Conservation (phyloP, 306 rosid genomes). For the Carpinus viminea region DNA sequence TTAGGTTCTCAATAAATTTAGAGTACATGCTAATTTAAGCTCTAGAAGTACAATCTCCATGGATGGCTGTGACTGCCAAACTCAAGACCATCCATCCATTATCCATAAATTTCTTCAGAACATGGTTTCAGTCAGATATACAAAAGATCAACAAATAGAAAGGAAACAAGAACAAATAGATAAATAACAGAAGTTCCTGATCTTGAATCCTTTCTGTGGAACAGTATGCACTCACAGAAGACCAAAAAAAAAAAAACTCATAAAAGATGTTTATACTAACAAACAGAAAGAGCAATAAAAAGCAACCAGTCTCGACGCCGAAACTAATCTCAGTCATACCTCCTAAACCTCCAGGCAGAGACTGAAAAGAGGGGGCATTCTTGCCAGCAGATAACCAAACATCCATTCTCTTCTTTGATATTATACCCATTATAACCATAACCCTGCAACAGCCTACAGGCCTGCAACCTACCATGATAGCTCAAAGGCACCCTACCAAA, state of each 20-base stretch:
- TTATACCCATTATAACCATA: conserved; percentile 51
- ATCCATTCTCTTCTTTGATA: conserved; percentile 50
- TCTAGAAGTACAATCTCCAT: background rate
- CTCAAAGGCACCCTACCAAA: conserved; percentile 56
- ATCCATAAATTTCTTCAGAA: background rate
- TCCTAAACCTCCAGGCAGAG: conserved; percentile 66
- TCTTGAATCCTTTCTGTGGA: conserved; percentile 12
- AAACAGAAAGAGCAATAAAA: conserved; percentile 8
- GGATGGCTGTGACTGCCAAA: too few species aligned
- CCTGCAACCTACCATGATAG: conserved; percentile 52
- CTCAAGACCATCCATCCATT: too few species aligned
- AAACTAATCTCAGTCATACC: conserved; percentile 33
- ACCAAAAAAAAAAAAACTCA: background rate
- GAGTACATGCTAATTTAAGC: background rate
- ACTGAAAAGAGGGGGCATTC: conserved; percentile 63
- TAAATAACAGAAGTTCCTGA: background rate
- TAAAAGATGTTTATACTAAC: conserved; percentile 26
- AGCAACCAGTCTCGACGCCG: conserved; percentile 16
- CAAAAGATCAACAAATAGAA: conserved; percentile 8
- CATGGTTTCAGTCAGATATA: background rate
- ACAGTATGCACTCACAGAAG: conserved; percentile 20
- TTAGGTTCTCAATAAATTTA: background rate
- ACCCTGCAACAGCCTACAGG: conserved; percentile 47
- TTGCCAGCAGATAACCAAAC: conserved; percentile 60
- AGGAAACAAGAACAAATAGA: background rate